Percentiles rank a stretch among this genome's conserved stretches.
Conservation (phyloP, 768 basidiomycete genomes). For the Russula griseocarnosa region DNA sequence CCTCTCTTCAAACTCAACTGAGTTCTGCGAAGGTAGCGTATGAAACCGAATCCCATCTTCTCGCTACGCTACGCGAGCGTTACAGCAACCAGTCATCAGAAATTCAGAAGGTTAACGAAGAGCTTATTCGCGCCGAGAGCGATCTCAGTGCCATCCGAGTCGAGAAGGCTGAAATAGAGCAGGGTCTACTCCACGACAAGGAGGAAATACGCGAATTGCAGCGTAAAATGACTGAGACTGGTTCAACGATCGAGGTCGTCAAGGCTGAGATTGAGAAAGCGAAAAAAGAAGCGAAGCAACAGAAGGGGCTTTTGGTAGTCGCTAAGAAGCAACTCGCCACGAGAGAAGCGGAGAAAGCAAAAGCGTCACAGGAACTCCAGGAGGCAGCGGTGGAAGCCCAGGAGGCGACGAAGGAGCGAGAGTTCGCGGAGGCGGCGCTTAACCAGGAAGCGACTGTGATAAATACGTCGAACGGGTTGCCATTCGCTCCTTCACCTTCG, state of each 20-base stretch:
- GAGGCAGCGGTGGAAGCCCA: conserved; percentile 56
- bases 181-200: conserved; percentile 81
- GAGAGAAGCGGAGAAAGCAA: conserved; percentile 73
- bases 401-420: conserved; percentile 51
- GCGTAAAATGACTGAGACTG: conserved; percentile 75
- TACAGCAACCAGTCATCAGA: conserved; percentile 61
- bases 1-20: conserved; percentile 78
- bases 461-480: conserved; percentile 31
- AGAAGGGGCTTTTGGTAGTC: conserved; percentile 92
- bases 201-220: conserved; percentile 89
- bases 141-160: conserved; percentile 84
- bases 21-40: conserved; percentile 78
- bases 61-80: conserved; percentile 66
- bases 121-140: conserved; percentile 86
- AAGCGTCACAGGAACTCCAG: conserved; percentile 65
- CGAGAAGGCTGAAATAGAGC: conserved; percentile 91
- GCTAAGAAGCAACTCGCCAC: conserved; percentile 88
- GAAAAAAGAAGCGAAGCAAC: conserved; percentile 93
- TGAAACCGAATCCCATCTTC: conserved; percentile 73
- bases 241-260: conserved; percentile 62
- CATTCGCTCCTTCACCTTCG: conserved; percentile 37
- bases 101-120: conserved; percentile 66
- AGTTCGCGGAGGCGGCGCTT: conserved; percentile 51
- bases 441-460: conserved; percentile 34
- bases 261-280: conserved; percentile 79